These are phyloP conservation scores for Paramecium biaurelia DNA, from an alignment of 73 alveolate genomes.

Conservation along the genomic window DNA sequence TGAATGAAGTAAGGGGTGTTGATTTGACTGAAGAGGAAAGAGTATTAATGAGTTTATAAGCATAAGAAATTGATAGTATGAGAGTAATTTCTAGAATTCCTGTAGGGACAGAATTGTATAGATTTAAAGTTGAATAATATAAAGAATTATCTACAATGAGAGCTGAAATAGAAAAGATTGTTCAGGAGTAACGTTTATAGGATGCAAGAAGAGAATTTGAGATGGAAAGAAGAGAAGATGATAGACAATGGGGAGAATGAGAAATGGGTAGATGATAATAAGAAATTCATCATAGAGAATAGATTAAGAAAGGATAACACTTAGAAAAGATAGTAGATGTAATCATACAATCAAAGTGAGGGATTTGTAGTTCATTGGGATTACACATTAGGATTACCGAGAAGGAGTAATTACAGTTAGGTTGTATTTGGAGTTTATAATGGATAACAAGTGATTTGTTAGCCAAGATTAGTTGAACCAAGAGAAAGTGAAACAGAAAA, in stretches of 20 bases:
- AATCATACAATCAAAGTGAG: slow-evolving; percentile 51
- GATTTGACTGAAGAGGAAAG: slow-evolving; percentile 87
- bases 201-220: slow-evolving; percentile 84
- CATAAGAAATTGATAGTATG: slow-evolving; percentile 80
- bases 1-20: slow-evolving; percentile 71
- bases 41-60: slow-evolving; percentile 77
- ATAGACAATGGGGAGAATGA: slow-evolving; percentile 75
- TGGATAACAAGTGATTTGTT: slow-evolving; percentile 74
- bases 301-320: slow-evolving; percentile 67
- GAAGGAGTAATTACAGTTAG: slow-evolving; percentile 69
- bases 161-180: slow-evolving; percentile 86
- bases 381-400: slow-evolving; percentile 77
- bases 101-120: slow-evolving; percentile 79
- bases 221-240: slow-evolving; percentile 77
- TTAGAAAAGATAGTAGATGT: background rate
- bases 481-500: slow-evolving; percentile 76
- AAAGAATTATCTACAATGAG: slow-evolving; percentile 81
- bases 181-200: slow-evolving; percentile 82
- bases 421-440: slow-evolving; percentile 86
- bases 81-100: slow-evolving; percentile 83
- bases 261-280: slow-evolving; percentile 84
- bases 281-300: slow-evolving; percentile 77
- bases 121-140: slow-evolving; percentile 85
- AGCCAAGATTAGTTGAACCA: slow-evolving; percentile 85
- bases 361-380: slow-evolving; percentile 87